Base-by-base conservation (phyloP, 1,284 basidiomycete species). In the Leccinum ponderosum region DNA sequence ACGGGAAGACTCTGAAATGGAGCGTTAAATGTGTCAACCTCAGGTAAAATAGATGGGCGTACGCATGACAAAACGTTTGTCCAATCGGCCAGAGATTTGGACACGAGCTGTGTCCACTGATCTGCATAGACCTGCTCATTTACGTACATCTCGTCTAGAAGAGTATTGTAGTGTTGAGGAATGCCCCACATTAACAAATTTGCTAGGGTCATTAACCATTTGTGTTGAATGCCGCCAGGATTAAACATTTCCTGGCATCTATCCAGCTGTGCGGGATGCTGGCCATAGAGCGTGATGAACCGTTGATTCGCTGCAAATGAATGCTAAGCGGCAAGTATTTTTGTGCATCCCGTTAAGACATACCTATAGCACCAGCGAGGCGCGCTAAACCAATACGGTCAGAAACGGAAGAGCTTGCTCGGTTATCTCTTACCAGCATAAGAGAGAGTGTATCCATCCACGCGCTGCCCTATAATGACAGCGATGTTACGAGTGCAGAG, bases 121-220 rank as follows among this genome's bases (percentile, higher is more conserved):
- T 76, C 75, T 0, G 59, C 67, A 8, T 76, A 77, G 20, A 78
- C 71, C 48, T 73, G 66, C 22, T 75, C 65, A 17, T 77, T 76
- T 4, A 68, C 55, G 55, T 70, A 77, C 3, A 77, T 6, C 1
- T 74, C 65, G n/a, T 68, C 65, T 9, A 78, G 48, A 1, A 67
- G 66, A 11, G 27, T 35, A n/a, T 27, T 56, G 55, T 73, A 75
- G 25, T 60, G 56, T 6, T 55, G 56, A 6, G 75, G 76, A 6
- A 74, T 64, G 20, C 69, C 66, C 72, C 75, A 77, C 60, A 77
- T 60, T 0, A 66, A 17, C 3, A 33, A 2, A 51, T 74, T 65
- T 1, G 56, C 63, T 5, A 55, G 1, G 12, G 47, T 58, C 1
- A 51, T 60, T 6, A 74, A 3, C 73, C 68, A 70, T 11, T 54